phyloP scores from a whole-genome alignment of 352 stramenopile genomes.

The Phytophthora quininea region DNA sequence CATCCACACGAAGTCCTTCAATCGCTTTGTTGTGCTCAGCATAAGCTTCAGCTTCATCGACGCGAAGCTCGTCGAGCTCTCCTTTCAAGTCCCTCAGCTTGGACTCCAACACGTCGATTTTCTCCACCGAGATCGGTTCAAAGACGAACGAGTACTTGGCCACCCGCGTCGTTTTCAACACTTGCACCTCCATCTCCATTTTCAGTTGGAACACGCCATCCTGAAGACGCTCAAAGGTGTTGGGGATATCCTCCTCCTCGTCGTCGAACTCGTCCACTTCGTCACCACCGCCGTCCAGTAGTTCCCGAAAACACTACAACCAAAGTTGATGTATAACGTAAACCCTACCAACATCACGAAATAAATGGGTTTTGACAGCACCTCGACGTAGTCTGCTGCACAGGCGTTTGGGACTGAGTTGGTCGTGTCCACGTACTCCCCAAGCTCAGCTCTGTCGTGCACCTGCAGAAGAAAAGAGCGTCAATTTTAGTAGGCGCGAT shows the following conservation, averaged over 20 bases:
- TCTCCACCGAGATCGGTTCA: slow-evolving; percentile 11
- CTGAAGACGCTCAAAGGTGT: slow-evolving; percentile 8
- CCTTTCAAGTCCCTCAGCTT: slow-evolving; percentile 18
- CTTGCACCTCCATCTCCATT: slow-evolving; percentile 13
- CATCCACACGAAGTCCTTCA: not conserved
- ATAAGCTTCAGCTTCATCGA: not conserved
- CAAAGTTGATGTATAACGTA: not conserved
- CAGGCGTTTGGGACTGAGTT: slow-evolving; percentile 13
- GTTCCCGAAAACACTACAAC: slow-evolving; percentile 13
- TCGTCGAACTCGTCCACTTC: not conserved
- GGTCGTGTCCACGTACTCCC: slow-evolving; percentile 8
- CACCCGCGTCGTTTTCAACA: slow-evolving; percentile 4
- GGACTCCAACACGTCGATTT: slow-evolving; percentile 20
- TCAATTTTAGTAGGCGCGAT: not conserved
- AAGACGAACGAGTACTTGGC: slow-evolving; percentile 15
- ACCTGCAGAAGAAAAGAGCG: not conserved
- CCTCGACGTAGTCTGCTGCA: slow-evolving; percentile 10
- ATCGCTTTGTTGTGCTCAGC: not conserved
- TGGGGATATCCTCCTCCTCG: not conserved
- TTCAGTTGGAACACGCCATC: not conserved
- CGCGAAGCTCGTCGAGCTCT: slow-evolving; percentile 8
- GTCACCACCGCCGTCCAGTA: slow-evolving; percentile 2
- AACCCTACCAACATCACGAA: not conserved
- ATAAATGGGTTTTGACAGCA: not conserved
- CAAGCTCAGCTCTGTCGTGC: not conserved